Conservation (phyloP, 805 yeast species). For the Saccharomyces eubayanus region DNA sequence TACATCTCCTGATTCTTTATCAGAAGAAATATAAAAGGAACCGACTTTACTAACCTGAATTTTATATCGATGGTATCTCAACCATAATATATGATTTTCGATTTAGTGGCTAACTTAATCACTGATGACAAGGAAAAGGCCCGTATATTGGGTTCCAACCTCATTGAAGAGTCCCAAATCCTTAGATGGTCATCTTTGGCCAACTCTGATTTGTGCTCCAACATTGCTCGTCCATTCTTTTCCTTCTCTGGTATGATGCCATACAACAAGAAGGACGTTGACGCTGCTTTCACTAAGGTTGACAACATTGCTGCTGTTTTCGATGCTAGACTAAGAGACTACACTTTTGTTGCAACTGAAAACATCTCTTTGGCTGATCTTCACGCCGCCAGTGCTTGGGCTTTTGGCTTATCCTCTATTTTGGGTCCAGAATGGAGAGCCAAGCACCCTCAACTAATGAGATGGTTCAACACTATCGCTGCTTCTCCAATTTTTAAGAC, state of each 20-base stretch:
- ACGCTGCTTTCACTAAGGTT: constrained; percentile 35
- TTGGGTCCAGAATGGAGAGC: constrained; percentile 61
- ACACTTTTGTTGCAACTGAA: constrained; percentile 74
- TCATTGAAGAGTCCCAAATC: constrained; percentile 51
- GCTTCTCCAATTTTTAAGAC: constrained; percentile 41
- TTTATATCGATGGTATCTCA: not conserved
- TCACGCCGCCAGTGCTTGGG: constrained; percentile 14
- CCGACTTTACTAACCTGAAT: not conserved
- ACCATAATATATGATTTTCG: not conserved
- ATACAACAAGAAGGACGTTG: constrained; percentile 70
- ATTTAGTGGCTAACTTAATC: constrained; percentile 14
- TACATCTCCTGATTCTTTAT: too few species aligned
- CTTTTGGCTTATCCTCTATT: constrained; percentile 36
- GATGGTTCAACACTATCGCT: constrained; percentile 63
- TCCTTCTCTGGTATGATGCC: constrained; percentile 57
- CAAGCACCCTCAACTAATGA: constrained; percentile 51
- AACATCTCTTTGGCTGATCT: constrained; percentile 37
- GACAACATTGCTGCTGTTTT: constrained; percentile 36
- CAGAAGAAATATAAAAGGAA: constrained; percentile 4
- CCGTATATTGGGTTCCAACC: constrained; percentile 53
- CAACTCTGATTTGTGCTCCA: constrained; percentile 55
- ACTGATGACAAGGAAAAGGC: constrained; percentile 31
- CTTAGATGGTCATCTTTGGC: constrained; percentile 70
- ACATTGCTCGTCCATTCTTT: constrained; percentile 40
- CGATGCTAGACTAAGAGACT: constrained; percentile 52